Evolutionary conservation across 345 rosid genomes (phyloP).

Genomic region (Combretum micranthum): DNA sequence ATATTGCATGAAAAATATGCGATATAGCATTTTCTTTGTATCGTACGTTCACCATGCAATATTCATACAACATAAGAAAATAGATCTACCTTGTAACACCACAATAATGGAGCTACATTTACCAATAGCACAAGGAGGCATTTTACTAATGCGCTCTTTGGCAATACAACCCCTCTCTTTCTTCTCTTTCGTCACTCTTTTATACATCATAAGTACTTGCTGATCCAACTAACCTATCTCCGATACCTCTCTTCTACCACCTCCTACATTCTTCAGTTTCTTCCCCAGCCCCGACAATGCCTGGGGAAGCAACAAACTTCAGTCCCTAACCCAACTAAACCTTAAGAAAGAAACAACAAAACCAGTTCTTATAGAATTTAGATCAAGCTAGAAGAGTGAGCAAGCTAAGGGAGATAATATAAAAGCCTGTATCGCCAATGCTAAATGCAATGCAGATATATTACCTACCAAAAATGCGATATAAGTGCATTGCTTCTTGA

Average conservation of each 20-base stretch:
- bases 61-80: no score
- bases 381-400: slow-evolving; percentile 6
- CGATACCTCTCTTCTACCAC: slow-evolving; percentile 11
- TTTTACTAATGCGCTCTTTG: slow-evolving; percentile 95
- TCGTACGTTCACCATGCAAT: no score
- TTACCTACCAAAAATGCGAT: no score
- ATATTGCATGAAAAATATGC: no score
- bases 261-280: slow-evolving; percentile 47
- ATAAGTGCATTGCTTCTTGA: no score
- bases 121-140: slow-evolving; percentile 98
- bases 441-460: no score
- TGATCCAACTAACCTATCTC: slow-evolving; percentile 40
- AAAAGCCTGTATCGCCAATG: no score
- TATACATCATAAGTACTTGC: slow-evolving; percentile 43
- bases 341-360: slow-evolving; percentile 28
- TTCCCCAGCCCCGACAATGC: slow-evolving; percentile 78
- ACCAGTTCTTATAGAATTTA: slow-evolving; percentile 12
- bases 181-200: slow-evolving; percentile 84
- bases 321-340: slow-evolving; percentile 7
- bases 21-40: no score
- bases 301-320: slow-evolving; percentile 4
- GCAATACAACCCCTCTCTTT: slow-evolving; percentile 97
- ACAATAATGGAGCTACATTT: slow-evolving; percentile 99
- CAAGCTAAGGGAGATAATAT: neutral
- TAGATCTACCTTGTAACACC: slow-evolving; percentile 83